Conservation (phyloP, 371 early-diverging fungal species). For the Mucor saturninus region DNA sequence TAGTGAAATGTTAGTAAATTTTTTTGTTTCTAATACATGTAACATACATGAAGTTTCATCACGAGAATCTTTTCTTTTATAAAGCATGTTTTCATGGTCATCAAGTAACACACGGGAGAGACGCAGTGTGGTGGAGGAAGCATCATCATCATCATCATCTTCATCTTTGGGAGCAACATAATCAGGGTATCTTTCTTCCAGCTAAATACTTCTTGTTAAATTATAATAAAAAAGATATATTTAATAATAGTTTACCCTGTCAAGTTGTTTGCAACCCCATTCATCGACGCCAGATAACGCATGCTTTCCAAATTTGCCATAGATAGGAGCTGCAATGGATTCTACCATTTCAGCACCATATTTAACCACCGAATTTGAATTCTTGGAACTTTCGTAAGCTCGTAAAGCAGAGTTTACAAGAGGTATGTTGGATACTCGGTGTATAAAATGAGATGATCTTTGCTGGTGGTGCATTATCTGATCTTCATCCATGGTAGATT, state of each 20-base stretch:
- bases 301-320: slow-evolving; percentile 40
- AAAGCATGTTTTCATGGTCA: slow-evolving; percentile 31
- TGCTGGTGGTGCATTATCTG: slow-evolving; percentile 13
- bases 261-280: slow-evolving; percentile 46
- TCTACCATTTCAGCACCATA: slow-evolving; percentile 77
- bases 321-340: slow-evolving; percentile 50
- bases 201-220: slow-evolving; percentile 4
- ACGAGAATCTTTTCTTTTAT: slow-evolving; percentile 41
- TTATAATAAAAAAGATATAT: neutral
- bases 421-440: slow-evolving; percentile 79
- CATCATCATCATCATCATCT: slow-evolving; percentile 47
- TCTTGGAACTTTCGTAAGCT: slow-evolving; percentile 79
- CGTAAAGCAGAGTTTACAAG: slow-evolving; percentile 78
- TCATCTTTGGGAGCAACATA: slow-evolving; percentile 33
- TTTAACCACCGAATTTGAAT: slow-evolving; percentile 62
- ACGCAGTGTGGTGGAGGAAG: slow-evolving; percentile 45
- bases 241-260: slow-evolving; percentile 26
- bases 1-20: neutral
- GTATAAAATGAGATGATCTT: slow-evolving; percentile 58
- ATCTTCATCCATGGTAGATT: slow-evolving; percentile 33
- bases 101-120: slow-evolving; percentile 42
- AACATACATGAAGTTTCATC: slow-evolving; percentile 33
- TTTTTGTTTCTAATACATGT: neutral
- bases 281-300: slow-evolving; percentile 36
- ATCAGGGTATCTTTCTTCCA: slow-evolving; percentile 34